Percentiles rank a stretch among this genome's conserved stretches.
Conservation (phyloP, 306 rosid species). For the Corylus avellana region DNA sequence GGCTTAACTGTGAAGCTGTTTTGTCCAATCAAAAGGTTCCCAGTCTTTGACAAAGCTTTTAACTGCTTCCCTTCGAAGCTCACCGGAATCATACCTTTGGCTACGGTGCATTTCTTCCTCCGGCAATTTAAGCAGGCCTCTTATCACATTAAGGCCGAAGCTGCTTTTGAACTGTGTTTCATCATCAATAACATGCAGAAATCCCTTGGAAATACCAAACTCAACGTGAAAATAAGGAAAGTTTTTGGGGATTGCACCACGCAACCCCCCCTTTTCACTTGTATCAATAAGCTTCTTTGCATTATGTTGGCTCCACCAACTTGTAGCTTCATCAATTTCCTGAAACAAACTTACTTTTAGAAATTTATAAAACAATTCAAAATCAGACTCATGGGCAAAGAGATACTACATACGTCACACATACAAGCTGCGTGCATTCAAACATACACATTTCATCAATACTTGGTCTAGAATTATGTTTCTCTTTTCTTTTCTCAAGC, state of each 20-base stretch:
- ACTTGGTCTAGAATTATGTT: neutral
- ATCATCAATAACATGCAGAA: slow-evolving; percentile 87
- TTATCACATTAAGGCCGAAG: slow-evolving; percentile 72
- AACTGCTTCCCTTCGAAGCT: slow-evolving; percentile 74
- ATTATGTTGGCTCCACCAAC: slow-evolving; percentile 92
- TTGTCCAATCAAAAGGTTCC: slow-evolving; percentile 83
- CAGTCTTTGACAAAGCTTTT: slow-evolving; percentile 59
- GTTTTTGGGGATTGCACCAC: slow-evolving; percentile 72
- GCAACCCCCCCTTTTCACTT: slow-evolving; percentile 76
- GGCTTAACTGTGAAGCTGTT: slow-evolving; percentile 39
- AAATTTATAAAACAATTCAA: neutral
- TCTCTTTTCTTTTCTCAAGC: neutral
- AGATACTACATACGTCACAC: too few species aligned
- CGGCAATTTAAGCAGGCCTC: slow-evolving; percentile 74
- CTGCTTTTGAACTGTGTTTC: slow-evolving; percentile 67
- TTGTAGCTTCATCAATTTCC: slow-evolving; percentile 97
- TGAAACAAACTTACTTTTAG: slow-evolving; percentile 18
- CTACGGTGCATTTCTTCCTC: slow-evolving; percentile 87
- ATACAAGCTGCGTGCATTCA: neutral
- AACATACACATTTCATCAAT: neutral
- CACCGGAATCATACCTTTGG: slow-evolving; percentile 45
- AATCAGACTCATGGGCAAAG: neutral
- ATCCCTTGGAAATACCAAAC: slow-evolving; percentile 73
- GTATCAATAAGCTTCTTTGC: slow-evolving; percentile 88
- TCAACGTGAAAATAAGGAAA: slow-evolving; percentile 88